Evolutionary conservation across 495 filamentous ascomycete genomes (phyloP).

Genomic region (Pseudomonodictys pantanalensis): DNA sequence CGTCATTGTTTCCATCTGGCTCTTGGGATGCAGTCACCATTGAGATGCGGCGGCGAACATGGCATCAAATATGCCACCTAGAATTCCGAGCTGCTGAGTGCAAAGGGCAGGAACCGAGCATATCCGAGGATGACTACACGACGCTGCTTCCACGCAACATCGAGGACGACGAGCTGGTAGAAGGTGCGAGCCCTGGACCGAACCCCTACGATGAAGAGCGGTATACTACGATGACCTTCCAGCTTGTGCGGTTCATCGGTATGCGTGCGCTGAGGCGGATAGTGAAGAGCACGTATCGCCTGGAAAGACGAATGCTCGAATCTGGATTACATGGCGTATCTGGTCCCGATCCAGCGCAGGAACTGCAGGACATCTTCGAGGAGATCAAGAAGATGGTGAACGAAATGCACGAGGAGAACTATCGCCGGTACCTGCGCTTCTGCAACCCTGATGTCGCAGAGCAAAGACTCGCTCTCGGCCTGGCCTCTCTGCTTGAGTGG

Average conservation of each 20-base stretch:
- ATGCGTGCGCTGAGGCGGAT: constrained; percentile 28
- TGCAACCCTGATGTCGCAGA: constrained; percentile 17
- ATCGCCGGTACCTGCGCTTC: constrained; percentile 18
- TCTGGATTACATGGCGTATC: constrained; percentile 24
- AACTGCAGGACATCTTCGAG: constrained; percentile 25
- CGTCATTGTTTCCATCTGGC: constrained; percentile 28
- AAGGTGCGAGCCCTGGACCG: constrained; percentile 19
- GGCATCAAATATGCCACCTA: constrained; percentile 34
- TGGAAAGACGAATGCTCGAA: constrained; percentile 30
- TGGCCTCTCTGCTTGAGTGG: constrained; percentile 30
- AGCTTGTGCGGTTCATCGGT: constrained; percentile 27
- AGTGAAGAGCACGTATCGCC: constrained; percentile 29
- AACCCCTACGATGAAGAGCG: constrained; percentile 19
- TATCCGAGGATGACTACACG: constrained; percentile 29
- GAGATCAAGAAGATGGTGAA: constrained; percentile 30
- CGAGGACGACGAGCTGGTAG: constrained; percentile 31
- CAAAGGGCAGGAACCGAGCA: constrained; percentile 33
- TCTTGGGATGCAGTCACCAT: constrained; percentile 29
- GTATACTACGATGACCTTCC: constrained; percentile 30
- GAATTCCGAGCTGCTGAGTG: constrained; percentile 33
- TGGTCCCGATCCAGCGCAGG: constrained; percentile 24
- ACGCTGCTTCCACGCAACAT: constrained; percentile 32
- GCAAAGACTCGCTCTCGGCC: constrained; percentile 20
- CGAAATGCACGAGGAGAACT: constrained; percentile 26
- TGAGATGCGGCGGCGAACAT: constrained; percentile 29